These are phyloP conservation scores for Pterocarpus santalinus DNA, from an alignment of 306 rosid species.

Conservation along the genomic window DNA sequence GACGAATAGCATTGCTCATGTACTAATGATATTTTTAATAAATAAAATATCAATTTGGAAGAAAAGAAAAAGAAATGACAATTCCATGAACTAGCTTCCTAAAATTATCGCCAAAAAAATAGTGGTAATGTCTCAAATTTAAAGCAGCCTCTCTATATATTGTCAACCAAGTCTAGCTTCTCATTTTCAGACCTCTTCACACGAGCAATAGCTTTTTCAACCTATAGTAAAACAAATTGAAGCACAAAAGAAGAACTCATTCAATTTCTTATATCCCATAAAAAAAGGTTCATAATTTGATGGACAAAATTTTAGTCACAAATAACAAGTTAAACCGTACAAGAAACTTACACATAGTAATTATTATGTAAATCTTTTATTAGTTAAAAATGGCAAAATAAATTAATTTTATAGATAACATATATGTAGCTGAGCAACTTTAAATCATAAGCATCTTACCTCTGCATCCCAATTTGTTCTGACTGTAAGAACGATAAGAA, in stretches of 20 bases:
- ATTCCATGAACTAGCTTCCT: not conserved
- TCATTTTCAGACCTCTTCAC: conserved; percentile 8
- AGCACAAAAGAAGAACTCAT: not conserved
- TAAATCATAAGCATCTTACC: not conserved
- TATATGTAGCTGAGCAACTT: not conserved
- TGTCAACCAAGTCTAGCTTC: not conserved
- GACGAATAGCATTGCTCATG: too few relatives aligned
- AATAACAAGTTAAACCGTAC: not conserved
- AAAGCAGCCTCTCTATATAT: not conserved
- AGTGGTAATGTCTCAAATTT: not conserved
- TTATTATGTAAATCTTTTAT: too few relatives aligned
- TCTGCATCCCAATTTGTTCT: conserved; percentile 11
- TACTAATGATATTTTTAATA: too few relatives aligned
- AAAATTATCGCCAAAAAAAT: not conserved
- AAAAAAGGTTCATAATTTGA: not conserved
- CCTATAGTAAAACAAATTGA: conserved; percentile 17
- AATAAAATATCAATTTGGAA: too few relatives aligned
- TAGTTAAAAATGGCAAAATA: not conserved
- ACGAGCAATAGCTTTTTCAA: conserved; percentile 30
- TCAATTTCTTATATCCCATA: not conserved
- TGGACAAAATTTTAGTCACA: not conserved
- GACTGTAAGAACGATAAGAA: conserved; percentile 1
- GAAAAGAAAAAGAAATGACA: not conserved
- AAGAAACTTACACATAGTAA: too few relatives aligned
- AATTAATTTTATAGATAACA: not conserved